phyloP scores from a whole-genome alignment of 75 land plant genomes.

The Picea glauca region DNA sequence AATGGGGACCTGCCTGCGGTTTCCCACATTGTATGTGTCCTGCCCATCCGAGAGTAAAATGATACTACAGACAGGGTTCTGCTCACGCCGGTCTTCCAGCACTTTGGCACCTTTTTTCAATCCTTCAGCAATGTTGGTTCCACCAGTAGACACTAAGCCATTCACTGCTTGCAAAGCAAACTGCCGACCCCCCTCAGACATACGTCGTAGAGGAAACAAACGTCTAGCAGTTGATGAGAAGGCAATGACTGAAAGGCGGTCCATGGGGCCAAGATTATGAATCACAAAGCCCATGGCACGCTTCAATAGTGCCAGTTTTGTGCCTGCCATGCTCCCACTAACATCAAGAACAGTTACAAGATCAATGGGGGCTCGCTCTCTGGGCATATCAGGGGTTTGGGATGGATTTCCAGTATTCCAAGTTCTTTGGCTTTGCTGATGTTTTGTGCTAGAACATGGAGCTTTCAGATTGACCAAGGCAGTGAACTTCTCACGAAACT shows the following conservation, averaged over 20 bases:
- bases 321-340: constrained; percentile 98
- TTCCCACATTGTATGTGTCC: constrained; percentile 59
- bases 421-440: background rate
- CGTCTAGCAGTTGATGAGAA: constrained; percentile 44
- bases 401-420: background rate
- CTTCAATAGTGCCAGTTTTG: constrained; percentile 78
- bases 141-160: constrained; percentile 33
- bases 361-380: constrained; percentile 75
- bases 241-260: constrained; percentile 48
- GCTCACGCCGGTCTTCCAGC: constrained; percentile 29
- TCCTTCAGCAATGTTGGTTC: constrained; percentile 53
- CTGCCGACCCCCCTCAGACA: constrained; percentile 41
- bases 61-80: constrained; percentile 44
- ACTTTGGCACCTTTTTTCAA: constrained; percentile 43
- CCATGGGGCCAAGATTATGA: constrained; percentile 40
- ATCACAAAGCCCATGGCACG: constrained; percentile 72
- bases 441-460: constrained; percentile 23
- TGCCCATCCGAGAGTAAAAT: constrained; percentile 80
- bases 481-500: constrained; percentile 36
- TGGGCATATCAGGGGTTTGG: background rate
- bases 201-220: constrained; percentile 37
- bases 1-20: constrained; percentile 13
- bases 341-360: constrained; percentile 94
- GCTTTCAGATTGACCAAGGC: constrained; percentile 75
- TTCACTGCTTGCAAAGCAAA: constrained; percentile 38